Conservation (phyloP, 225 moss, liverwort and hornwort genomes). For the Pseudisothecium myosuroides region DNA sequence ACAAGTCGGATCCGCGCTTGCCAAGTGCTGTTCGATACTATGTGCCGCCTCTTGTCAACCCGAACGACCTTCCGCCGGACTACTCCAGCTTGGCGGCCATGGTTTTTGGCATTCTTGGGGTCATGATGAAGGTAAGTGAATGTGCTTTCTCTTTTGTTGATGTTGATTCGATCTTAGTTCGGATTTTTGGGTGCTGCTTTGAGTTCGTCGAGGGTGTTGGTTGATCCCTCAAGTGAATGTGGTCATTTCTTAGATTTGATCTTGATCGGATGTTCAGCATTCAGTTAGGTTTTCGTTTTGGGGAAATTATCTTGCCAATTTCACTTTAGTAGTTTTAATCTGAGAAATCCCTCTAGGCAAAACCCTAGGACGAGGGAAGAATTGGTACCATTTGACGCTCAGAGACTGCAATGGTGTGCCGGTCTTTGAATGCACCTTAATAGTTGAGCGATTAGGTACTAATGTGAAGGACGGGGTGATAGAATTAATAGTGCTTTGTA, state of each 20-base stretch:
- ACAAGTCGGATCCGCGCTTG: conserved; percentile 69
- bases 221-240: not conserved
- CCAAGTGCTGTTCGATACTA: conserved; percentile 58
- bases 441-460: not conserved
- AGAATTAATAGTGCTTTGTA: not conserved
- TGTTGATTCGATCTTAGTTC: not conserved
- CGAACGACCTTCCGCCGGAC: conserved; percentile 72
- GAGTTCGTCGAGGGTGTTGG: not conserved
- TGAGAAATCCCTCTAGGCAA: not conserved
- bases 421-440: not conserved
- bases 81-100: conserved; percentile 83
- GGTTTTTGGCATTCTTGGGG: conserved; percentile 65
- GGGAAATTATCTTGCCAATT: not conserved
- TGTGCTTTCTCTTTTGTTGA: not conserved
- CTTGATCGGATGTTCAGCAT: not conserved
- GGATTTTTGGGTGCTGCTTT: not conserved
- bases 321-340: not conserved
- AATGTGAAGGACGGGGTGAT: not conserved
- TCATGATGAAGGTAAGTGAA: conserved; percentile 71
- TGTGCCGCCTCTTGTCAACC: conserved; percentile 26
- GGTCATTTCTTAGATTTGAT: not conserved
- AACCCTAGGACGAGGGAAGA: not conserved
- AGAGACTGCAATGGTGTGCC: not conserved
- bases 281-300: not conserved
- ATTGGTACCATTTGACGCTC: not conserved